Evolutionary conservation across 129 eudicot species (phyloP), one percentile per base, ranked within the genome.

Genomic region (Tagetes patula): DNA sequence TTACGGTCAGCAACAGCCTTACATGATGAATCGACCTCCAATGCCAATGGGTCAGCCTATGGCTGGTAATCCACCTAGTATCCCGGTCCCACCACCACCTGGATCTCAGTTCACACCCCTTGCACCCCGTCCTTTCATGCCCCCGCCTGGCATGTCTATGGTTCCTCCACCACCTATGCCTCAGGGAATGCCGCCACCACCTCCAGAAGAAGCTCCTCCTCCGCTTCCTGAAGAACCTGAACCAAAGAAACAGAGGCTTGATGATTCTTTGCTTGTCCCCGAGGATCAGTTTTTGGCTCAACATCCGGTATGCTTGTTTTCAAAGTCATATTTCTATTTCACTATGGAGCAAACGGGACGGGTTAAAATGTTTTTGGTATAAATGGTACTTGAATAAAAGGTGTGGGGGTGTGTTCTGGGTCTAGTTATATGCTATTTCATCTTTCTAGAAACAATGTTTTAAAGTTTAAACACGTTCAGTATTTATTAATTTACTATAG

Each of bases 211-310:
- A 78, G 96, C 96, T 79, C 96, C 96, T 80, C 96, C 96, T 0
- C 97, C 97, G 1, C 97, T 87, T 31, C 93, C 96, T 1, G 97
- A 91, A n/a, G 96, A 92, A 76, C 96, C 96, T 1, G 96, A 92
- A 73, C 96, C 92, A 20, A 92, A 92, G 80, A 89, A 83, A 79
- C 98, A 87, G 75, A 87, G 77, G 71, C 89, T 82, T 10, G 98
- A 89, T 81, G 96, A 92, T 77, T 85, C 96, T 45, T 68, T 83
- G 67, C 92, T 89, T 41, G 76, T 92, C 30, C 98, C 96, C 0
- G 96, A 92, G 85, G 96, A 92, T n/a, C 97, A 87, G 65, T 92
- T 92, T 76, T 70, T 92, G 79, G 89, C 97, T 75, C 89, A 83
- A 78, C 89, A 92, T 85, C 86, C 85, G 85, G 97, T 92, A 87